Base-by-base conservation (phyloP, 2,329 filamentous ascomycete species). In the Myriosclerotinia curreyana region DNA sequence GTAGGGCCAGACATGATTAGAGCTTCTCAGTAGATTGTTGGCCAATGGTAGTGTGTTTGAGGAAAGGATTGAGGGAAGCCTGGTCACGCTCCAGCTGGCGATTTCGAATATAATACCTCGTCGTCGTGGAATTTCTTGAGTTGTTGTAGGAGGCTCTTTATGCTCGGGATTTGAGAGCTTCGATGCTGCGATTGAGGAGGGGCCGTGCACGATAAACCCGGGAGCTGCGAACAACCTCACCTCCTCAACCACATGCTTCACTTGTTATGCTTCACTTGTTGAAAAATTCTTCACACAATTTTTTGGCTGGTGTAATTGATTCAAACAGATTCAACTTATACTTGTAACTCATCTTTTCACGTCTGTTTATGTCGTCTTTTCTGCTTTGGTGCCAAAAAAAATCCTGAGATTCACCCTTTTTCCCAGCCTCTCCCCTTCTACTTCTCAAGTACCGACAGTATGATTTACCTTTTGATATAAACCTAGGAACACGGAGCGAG, bases 1-100 rank as follows among this genome's bases (percentile, higher is more conserved):
- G 72, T 71, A 51, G 68, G 60, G 58, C 59, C 68, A 50, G 72
- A 71, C 73, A 74, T 74, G 60, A 50, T 69, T 66, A 48, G 22
- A 51, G 50, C 38, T 60, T 59, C 22, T 14, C 28, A 53, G 58
- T 22, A 25, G 38, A 44, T 50, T 58, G n/a, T n/a, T 60, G 36
- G 3, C 14, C n/a, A 31, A 34, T 36, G 31, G 31, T 22, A 28
- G 1, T 17, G 28, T n/a, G 20, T 25, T 28, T 42, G 20, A n/a
- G 12, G 3, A 2, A 7, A 17, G n/a, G 22, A 25, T 36, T 6
- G 8, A 60, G 31, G 9, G 34, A 28, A 14, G 15, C 28, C 31
- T 14, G n/a, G 42, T 48, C 20, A 17, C n/a, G 14, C n/a, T 59
- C 40, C 28, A 48, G 31, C 14, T 59, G 14, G 31, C 20, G 7